These are phyloP conservation scores for Cyberlindnera samutprakarnensis DNA, from an alignment of 805 yeast genomes.

Conservation along the genomic window DNA sequence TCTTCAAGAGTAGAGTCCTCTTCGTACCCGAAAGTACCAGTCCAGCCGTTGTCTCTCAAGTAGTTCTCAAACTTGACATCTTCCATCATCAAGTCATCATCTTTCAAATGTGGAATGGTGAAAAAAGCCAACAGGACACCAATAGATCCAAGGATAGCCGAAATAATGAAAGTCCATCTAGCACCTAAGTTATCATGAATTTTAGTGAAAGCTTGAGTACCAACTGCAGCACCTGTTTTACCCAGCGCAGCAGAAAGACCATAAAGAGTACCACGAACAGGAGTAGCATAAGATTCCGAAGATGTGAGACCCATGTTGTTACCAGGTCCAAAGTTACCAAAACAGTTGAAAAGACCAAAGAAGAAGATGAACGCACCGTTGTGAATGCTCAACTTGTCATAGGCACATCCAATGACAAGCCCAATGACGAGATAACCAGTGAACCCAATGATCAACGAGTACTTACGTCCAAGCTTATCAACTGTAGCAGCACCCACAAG, in stretches of 20 bases:
- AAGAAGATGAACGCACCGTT: slow-evolving; percentile 60
- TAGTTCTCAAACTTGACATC: slow-evolving; percentile 57
- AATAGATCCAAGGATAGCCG: slow-evolving; percentile 61
- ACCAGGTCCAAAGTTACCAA: slow-evolving; percentile 77
- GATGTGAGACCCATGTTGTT: slow-evolving; percentile 61
- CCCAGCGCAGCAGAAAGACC: slow-evolving; percentile 77
- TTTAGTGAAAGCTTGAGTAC: slow-evolving; percentile 65
- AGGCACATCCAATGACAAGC: slow-evolving; percentile 60
- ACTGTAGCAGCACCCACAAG: slow-evolving; percentile 59
- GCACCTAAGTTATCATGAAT: slow-evolving; percentile 58
- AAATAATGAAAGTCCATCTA: slow-evolving; percentile 72
- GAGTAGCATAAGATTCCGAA: slow-evolving; percentile 68
- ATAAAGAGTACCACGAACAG: slow-evolving; percentile 68
- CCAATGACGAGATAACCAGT: slow-evolving; percentile 66
- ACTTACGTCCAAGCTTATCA: slow-evolving; percentile 63
- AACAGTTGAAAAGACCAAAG: slow-evolving; percentile 64
- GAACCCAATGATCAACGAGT: slow-evolving; percentile 66
- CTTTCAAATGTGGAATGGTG: slow-evolving; percentile 61
- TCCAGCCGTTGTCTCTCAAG: slow-evolving; percentile 53
- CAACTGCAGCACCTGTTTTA: slow-evolving; percentile 80
- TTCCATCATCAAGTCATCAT: slow-evolving; percentile 60
- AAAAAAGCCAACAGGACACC: slow-evolving; percentile 55
- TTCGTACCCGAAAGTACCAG: slow-evolving; percentile 38
- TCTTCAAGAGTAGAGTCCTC: too few relatives aligned
- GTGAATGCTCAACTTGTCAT: slow-evolving; percentile 46